Percentiles rank a stretch among this genome's conserved stretches.
Evolutionary conservation across 805 yeast genomes (phyloP).

Genomic region (Scheffersomyces coipomensis): DNA sequence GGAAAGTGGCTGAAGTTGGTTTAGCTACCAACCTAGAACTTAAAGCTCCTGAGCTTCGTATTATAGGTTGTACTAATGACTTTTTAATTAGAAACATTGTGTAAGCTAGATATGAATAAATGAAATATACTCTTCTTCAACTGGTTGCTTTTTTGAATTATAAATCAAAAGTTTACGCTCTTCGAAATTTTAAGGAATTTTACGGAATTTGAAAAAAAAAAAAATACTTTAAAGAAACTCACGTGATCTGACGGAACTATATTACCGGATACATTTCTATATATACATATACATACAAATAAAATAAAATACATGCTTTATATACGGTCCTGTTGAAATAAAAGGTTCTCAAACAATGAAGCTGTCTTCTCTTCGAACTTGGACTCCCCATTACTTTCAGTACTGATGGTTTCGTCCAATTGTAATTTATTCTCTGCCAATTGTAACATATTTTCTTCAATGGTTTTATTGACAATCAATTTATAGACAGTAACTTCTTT

Average conservation of each 20-base stretch:
- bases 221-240: neutral
- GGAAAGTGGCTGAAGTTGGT: neutral
- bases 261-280: neutral
- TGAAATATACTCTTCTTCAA: neutral
- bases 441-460: slow-evolving; percentile 85
- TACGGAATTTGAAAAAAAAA: neutral
- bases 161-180: too few species aligned
- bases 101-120: neutral
- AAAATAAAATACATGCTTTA: neutral
- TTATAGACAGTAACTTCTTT: slow-evolving; percentile 79
- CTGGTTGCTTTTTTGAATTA: too few species aligned
- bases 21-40: neutral
- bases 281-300: too few species aligned
- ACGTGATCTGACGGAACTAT: neutral
- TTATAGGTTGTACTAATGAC: neutral
- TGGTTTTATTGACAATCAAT: slow-evolving; percentile 67
- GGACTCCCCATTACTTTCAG: slow-evolving; percentile 33
- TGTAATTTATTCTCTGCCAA: slow-evolving; percentile 90
- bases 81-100: neutral
- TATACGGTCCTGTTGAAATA: slow-evolving; percentile 26
- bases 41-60: neutral
- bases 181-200: too few species aligned
- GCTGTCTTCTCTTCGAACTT: slow-evolving; percentile 53
- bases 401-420: slow-evolving; percentile 65
- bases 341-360: slow-evolving; percentile 47